Evolutionary conservation across 148 eudicot genomes (phyloP).

Genomic region (Rhododendron kiyosumense): DNA sequence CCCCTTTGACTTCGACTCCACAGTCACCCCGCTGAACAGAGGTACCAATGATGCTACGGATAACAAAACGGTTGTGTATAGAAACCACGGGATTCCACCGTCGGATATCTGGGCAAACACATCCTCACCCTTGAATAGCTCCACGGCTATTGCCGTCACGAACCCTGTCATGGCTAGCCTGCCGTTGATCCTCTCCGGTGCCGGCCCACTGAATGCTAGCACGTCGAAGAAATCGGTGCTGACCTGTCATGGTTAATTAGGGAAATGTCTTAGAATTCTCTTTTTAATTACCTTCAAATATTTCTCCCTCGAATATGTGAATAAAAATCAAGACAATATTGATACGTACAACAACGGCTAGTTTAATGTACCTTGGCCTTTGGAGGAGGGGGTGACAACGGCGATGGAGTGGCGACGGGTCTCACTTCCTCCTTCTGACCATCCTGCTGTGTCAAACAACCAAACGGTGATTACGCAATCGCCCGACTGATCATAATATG

Average conservation of each 20-base stretch:
- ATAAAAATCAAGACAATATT: too few species aligned
- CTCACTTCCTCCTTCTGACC: neutral
- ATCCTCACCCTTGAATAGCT: conserved; percentile 55
- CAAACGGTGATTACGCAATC: neutral
- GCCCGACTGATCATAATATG: neutral
- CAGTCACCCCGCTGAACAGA: conserved; percentile 47
- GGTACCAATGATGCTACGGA: conserved; percentile 66
- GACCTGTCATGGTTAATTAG: conserved; percentile 19
- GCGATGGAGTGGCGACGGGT: neutral
- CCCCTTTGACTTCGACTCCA: conserved; percentile 32
- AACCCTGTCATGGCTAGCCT: conserved; percentile 87
- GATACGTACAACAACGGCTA: too few species aligned
- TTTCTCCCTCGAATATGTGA: too few species aligned
- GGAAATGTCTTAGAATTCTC: neutral
- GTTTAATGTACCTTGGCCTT: conserved; percentile 22
- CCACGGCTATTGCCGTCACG: conserved; percentile 64
- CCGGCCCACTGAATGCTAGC: conserved; percentile 79
- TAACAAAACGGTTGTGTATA: conserved; percentile 50
- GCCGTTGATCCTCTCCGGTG: conserved; percentile 90
- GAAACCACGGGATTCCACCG: conserved; percentile 68
- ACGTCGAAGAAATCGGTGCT: conserved; percentile 64
- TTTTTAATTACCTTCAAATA: too few species aligned
- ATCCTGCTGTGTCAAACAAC: neutral
- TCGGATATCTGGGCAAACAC: conserved; percentile 53
- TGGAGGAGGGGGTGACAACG: conserved; percentile 6